Evolutionary conservation across 768 basidiomycete genomes (phyloP).

Genomic region (Amylocystis lapponica): DNA sequence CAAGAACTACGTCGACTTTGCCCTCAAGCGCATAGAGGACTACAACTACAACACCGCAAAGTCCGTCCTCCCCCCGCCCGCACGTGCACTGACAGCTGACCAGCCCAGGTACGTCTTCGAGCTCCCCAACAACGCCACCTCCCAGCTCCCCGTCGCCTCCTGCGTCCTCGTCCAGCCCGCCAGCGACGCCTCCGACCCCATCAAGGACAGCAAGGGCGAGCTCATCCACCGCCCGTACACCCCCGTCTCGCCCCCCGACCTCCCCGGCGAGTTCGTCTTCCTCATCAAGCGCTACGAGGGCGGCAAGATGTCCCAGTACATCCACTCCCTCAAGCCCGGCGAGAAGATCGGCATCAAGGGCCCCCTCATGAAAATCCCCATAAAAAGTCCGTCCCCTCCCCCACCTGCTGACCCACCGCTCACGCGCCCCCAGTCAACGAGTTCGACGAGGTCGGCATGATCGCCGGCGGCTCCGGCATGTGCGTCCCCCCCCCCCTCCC

Average conservation of each 20-base stretch:
- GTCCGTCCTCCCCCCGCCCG: slow-evolving; percentile 31
- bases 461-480: slow-evolving; percentile 95
- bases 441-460: slow-evolving; percentile 79
- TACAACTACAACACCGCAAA: slow-evolving; percentile 95
- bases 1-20: slow-evolving; percentile 72
- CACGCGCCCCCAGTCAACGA: slow-evolving; percentile 54
- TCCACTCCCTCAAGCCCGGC: slow-evolving; percentile 76
- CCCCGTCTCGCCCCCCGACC: slow-evolving; percentile 74
- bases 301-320: slow-evolving; percentile 81
- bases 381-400: slow-evolving; percentile 50
- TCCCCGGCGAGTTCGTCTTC: slow-evolving; percentile 70
- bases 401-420: not conserved
- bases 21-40: slow-evolving; percentile 70
- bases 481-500: slow-evolving; percentile 27
- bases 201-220: slow-evolving; percentile 75
- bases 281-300: slow-evolving; percentile 82
- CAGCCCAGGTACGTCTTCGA: slow-evolving; percentile 66
- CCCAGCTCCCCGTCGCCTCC: slow-evolving; percentile 74
- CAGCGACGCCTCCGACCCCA: slow-evolving; percentile 42
- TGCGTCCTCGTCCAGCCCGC: slow-evolving; percentile 76
- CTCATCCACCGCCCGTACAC: slow-evolving; percentile 92
- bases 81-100: not conserved
- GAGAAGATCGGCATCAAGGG: slow-evolving; percentile 86
- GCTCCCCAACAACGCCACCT: slow-evolving; percentile 71
- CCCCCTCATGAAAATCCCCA: slow-evolving; percentile 83